Conservation (phyloP, 1,284 basidiomycete species). For the Entoloma clypeatum region DNA sequence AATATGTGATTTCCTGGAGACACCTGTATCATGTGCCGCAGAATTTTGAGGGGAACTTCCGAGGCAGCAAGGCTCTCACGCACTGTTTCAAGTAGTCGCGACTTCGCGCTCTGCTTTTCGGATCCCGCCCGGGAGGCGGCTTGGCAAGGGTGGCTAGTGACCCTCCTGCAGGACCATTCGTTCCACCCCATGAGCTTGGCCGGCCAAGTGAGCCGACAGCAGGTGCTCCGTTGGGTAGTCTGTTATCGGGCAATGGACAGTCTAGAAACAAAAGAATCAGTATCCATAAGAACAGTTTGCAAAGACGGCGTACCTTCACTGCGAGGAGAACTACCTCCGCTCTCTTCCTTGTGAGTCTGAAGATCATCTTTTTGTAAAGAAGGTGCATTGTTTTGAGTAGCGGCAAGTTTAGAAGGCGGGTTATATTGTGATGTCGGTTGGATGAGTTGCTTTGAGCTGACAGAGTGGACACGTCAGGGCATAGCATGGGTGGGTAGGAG, state of each 20-base stretch:
- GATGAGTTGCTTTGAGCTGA: conserved; percentile 76
- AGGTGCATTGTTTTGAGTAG: conserved; percentile 48
- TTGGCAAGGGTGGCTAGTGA: conserved; percentile 56
- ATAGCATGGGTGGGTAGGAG: conserved; percentile 14
- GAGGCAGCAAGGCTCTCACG: conserved; percentile 32
- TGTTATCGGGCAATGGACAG: conserved; percentile 70
- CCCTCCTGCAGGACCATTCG: conserved; percentile 41
- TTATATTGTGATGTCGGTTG: conserved; percentile 50
- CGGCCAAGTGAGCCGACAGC: conserved; percentile 40
- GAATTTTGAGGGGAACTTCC: not conserved
- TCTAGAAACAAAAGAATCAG: conserved; percentile 38
- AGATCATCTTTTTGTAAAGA: conserved; percentile 64
- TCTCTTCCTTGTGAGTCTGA: conserved; percentile 68
- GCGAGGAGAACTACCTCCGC: conserved; percentile 73
- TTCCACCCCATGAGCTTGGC: conserved; percentile 54
- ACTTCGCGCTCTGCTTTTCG: conserved; percentile 90
- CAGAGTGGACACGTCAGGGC: conserved; percentile 30
- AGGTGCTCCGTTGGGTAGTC: conserved; percentile 55
- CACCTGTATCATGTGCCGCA: conserved; percentile 50
- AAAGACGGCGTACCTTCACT: conserved; percentile 60
- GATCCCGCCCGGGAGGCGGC: conserved; percentile 77
- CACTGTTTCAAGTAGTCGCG: conserved; percentile 97
- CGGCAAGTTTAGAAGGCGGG: conserved; percentile 56
- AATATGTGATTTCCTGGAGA: conserved; percentile 95
- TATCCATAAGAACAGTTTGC: conserved; percentile 11